Evolutionary conservation across 441 rosid species (phyloP), one percentile per base, ranked within the genome.

Genomic region (Sinapis alba): DNA sequence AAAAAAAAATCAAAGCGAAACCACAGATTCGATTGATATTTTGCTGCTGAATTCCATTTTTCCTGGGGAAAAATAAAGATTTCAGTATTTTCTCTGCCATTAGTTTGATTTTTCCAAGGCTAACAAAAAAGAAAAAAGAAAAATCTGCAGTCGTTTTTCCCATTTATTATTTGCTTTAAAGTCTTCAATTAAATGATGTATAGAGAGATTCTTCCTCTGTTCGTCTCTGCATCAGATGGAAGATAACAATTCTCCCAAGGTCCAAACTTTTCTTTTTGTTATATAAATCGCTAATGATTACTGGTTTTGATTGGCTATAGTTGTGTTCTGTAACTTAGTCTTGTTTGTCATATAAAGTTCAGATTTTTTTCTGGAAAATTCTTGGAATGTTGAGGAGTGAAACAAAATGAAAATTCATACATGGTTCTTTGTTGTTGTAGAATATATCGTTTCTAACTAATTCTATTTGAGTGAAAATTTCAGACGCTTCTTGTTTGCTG

Each of bases 171-270:
- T n/a, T 47, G 10, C 64, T 66, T 72, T 72, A n/a, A 36, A 15
- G 21, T 28, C 23, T 67, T 28, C 12, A 54, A 43, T 72, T 74
- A 80, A 78, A 88, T 83, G 90, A 86, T 75, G 86, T 68, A 21
- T 64, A 71, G 74, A 45, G 75, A 69, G 20, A 78, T 61, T 76
- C 69, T 58, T 73, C 74, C 15, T 68, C 23, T 70, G 79, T 75
- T 77, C 58, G 8, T 79, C 62, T 61, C 15, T 72, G 50, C 62
- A 34, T 75, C 85, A 36, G 47, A 86, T 88, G 93, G 93, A 86
- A 80, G 83, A 78, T 79, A 80, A 70, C 62, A 45, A 62, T 30
- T 51, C 81, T 66, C 78, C 71, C 65, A 88, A 86, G 87, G 89
- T 85, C 62, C 8, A 16, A 1, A 9, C 3, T 21, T 24, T 6